Evolutionary conservation across 1,284 basidiomycete species (phyloP).

Genomic region (Austroboletus novae-zelandiae): DNA sequence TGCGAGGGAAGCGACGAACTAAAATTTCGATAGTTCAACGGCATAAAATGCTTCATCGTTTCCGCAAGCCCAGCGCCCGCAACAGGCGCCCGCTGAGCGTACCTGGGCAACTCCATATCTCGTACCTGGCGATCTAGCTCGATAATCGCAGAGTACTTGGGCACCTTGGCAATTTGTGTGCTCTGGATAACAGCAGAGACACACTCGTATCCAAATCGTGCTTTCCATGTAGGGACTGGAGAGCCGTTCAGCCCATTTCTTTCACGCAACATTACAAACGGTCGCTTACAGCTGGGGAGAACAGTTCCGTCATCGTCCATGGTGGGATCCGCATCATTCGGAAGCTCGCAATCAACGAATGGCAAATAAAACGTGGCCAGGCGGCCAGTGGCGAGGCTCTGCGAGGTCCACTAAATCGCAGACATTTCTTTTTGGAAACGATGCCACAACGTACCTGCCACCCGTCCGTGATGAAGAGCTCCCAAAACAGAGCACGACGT

Average conservation of each 20-base stretch:
- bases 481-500: slow-evolving; percentile 70
- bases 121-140: slow-evolving; percentile 63
- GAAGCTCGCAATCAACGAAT: slow-evolving; percentile 65
- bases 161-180: slow-evolving; percentile 60
- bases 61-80: slow-evolving; percentile 43
- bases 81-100: slow-evolving; percentile 44
- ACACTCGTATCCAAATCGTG: slow-evolving; percentile 65
- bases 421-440: background rate
- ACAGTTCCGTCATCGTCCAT: slow-evolving; percentile 51
- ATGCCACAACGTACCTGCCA: slow-evolving; percentile 50
- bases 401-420: background rate
- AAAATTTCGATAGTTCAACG: slow-evolving; percentile 62
- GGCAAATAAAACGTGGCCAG: slow-evolving; percentile 63
- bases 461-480: slow-evolving; percentile 64
- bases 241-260: no score
- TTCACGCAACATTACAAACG: no score
- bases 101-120: slow-evolving; percentile 57
- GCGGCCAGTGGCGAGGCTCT: slow-evolving; percentile 62
- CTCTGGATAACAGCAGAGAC: slow-evolving; percentile 64
- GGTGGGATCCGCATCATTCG: slow-evolving; percentile 51
- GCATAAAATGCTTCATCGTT: slow-evolving; percentile 66
- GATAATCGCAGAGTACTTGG: slow-evolving; percentile 61
- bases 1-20: slow-evolving; percentile 41
- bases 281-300: slow-evolving; percentile 51
- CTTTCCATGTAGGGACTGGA: slow-evolving; percentile 70